Base-by-base conservation (phyloP, 441 rosid genomes). In the Capsella rubella region DNA sequence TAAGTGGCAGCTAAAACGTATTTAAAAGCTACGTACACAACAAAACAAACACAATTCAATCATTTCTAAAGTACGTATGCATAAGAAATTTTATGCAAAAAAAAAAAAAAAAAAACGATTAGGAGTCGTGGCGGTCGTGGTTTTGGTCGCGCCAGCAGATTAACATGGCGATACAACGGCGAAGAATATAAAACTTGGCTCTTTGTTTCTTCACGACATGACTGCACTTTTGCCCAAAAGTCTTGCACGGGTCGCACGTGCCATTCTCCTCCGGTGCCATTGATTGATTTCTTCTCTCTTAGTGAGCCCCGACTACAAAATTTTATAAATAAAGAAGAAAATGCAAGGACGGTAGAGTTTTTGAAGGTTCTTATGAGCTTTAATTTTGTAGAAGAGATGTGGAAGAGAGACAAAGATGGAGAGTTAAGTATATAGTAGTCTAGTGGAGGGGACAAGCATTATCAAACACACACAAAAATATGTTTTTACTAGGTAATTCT, bases 111-210 rank as follows among this genome's bases (percentile, higher is more conserved):
- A 3, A 29, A 4, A 29, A 25, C 21, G 59, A 50, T 84, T 74
- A 88, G 25, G 80, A 62, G 9, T 88, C 93, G 47, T 82, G 73
- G 31, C 42, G 51, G 74, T 68, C 62, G 35, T 29, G 68, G 50
- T 42, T 59, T 13, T 60, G 34, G 47, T 75, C 57, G 29, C 78
- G 86, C 92, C 97, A 88, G 77, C 98, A 91, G 49, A 93, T 69
- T 51, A 93, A 91, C 92, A 91, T 84, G 8, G 94, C 92, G 8
- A 93, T 86, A 84, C 98, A 93, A 47, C 94, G 93, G 14, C 98
- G 87, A 65, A 93, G 82, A 84, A 93, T 91, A 76, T 93, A 93
- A 82, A 93, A 88, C 78, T 82, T 91, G 61, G 97, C 85, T 14
- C 97, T 74, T 79, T 93, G 96, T 81, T 86, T 93, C 89, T 89